Base-by-base conservation (phyloP, 2,329 filamentous ascomycete genomes). In the Onygena corvina region DNA sequence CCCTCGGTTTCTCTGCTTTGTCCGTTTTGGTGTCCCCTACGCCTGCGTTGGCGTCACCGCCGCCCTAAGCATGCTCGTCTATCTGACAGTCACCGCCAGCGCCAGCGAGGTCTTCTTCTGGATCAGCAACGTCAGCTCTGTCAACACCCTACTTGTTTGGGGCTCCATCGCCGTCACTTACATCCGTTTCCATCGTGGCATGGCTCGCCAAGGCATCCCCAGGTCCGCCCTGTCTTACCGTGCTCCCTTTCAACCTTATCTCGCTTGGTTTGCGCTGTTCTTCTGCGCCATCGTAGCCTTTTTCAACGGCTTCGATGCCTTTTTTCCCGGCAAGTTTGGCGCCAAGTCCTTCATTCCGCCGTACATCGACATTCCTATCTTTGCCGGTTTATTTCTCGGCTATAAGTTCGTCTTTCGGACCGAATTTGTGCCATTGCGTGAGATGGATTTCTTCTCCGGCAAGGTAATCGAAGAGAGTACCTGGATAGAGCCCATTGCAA, bases 141-240 rank as follows among this genome's bases (percentile, higher is more conserved):
- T 55, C 21, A 51, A 45, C 23, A 51, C 48, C 2, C 27, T 55
- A 11, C 36, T 55, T 7, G 40, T 53, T 29, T 55, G 51, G 52
- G 46, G 49, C 12, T 53, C 48, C 16, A 46, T 55, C 1, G 50
- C 31, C 14, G 46, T 53, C 23, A 80, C 81, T 0, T 88, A 84
- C 62, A 65, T 87, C 49, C 76, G 75, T 55, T 88, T 85, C 63
- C 71, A 81, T 63, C 76, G 78, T 27, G 83, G 83, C 0, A 73
- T 83, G 48, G 67, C 73, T 34, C 79, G 73, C 0, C 83, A 87
- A 59, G 81, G 81, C 0, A 70, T 86, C 21, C 74, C 78, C 56
- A 74, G 82, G 4, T 72, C 78, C 27, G 72, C 71, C 0, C 65
- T 88, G 23, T 81, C 83, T 0, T 86, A 84, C 66, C 79, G 74